Base-by-base conservation (phyloP, 176 grass and related monocot species). In the Aegilops longissima region DNA sequence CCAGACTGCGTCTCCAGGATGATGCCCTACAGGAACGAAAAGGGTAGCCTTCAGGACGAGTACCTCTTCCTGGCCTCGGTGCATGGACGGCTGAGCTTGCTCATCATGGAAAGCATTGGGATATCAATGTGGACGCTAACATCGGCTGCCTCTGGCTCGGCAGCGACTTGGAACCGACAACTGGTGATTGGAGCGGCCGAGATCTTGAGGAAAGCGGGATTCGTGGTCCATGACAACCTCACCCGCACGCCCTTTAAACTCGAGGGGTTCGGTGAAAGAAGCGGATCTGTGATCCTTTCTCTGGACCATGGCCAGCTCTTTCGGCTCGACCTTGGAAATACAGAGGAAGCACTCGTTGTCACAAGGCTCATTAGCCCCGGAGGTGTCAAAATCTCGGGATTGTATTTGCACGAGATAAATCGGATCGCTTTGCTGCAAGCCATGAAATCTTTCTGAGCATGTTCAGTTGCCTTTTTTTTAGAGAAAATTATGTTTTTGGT, bases 121-220 rank as follows among this genome's bases (percentile, higher is more conserved):
- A 77, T 88, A 70, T 40, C 47, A 0, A 69, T 83, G 45, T 88
- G 86, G 80, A 88, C 51, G 1, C 13, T 49, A 13, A 16, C 35
- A 9, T 49, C 47, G 47, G 12, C 47, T 16, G 36, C 62, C 2
- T 23, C 71, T 3, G 39, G 23, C 73, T 6, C 18, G 63, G 73
- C 33, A 12, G 80, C 35, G 52, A 56, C 38, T 2, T 73, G 70
- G 70, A 73, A 23, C 21, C 70, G 1, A 27, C 70, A n/a, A 2
- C 21, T 73, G 38, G 38, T 73, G 21, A 73, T 73, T 12, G 5
- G 70, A 21, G 11, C 13, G 11, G 2, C 4, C 12, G 70, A 73
- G 20, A 73, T 73, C 21, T 5, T 24, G 70, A 44, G n/a, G 47
- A 12, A 49, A 49, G 47, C 47, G 47, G 47, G 47, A 49, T 49